Evolutionary conservation across 2,329 filamentous ascomycete genomes (phyloP).

Genomic region (Huntiella abstrusa): DNA sequence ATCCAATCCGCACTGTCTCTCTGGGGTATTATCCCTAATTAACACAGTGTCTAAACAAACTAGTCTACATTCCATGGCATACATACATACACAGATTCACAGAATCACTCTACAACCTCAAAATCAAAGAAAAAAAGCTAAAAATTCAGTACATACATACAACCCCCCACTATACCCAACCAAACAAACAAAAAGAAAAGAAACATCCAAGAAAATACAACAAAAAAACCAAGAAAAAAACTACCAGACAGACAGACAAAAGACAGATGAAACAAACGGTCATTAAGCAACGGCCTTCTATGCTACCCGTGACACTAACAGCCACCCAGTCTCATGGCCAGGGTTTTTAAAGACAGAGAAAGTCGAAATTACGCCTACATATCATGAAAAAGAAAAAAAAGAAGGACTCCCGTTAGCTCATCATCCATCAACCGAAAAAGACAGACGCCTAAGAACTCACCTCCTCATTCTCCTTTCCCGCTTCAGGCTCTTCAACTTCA

Average conservation of each 20-base stretch:
- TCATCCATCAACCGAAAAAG: not conserved
- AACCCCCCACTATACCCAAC: not conserved
- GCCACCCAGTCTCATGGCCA: not conserved
- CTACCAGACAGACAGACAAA: slow-evolving; percentile 13
- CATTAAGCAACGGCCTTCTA: not conserved
- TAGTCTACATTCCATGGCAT: not conserved
- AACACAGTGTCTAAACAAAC: not conserved
- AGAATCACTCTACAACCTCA: not conserved
- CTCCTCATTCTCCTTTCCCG: slow-evolving; percentile 17
- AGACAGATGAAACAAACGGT: slow-evolving; percentile 4
- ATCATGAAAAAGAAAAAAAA: not conserved
- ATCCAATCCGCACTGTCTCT: not conserved
- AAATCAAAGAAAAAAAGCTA: slow-evolving; percentile 5
- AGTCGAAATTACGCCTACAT: not conserved
- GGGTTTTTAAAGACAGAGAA: not conserved
- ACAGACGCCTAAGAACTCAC: slow-evolving; percentile 2
- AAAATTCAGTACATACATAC: not conserved
- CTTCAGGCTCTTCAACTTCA: slow-evolving; percentile 17
- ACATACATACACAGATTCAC: not conserved
- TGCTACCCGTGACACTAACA: not conserved
- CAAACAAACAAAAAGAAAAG: slow-evolving; percentile 13
- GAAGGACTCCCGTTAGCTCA: not conserved
- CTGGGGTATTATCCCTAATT: not conserved
- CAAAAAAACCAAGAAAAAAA: slow-evolving; percentile 11
- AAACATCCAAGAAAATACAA: slow-evolving; percentile 10